phyloP scores from a whole-genome alignment of 2,329 filamentous ascomycete species.

The Venturia aucupariae region DNA sequence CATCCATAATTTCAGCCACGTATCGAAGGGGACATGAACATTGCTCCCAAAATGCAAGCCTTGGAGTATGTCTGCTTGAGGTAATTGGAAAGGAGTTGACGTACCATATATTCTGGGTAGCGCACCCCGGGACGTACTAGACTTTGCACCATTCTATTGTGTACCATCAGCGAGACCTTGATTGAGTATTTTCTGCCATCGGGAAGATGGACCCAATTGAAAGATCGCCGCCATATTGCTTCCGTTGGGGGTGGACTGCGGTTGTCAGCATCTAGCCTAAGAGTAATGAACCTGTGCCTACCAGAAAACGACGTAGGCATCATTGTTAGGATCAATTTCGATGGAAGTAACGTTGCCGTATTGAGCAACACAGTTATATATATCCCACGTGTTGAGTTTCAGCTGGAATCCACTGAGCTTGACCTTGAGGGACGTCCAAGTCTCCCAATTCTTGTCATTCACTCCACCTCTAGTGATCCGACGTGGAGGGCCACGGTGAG shows the following conservation, averaged over 20 bases:
- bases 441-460: background rate
- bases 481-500: background rate
- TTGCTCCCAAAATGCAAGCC: background rate
- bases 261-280: background rate
- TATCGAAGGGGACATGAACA: no score
- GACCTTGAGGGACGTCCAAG: background rate
- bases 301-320: slow-evolving; percentile 5
- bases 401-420: background rate
- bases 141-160: background rate
- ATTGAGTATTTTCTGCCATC: background rate
- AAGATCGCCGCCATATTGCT: background rate
- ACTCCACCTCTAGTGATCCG: no score
- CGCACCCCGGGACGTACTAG: background rate
- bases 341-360: slow-evolving; percentile 6
- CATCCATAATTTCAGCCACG: no score
- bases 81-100: background rate
- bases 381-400: slow-evolving; percentile 5
- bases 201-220: background rate
- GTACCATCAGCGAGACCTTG: background rate
- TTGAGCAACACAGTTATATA: background rate
- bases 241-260: slow-evolving; percentile 4
- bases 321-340: background rate
- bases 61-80: background rate
- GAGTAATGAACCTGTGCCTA: background rate
- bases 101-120: slow-evolving; percentile 2